phyloP scores from a whole-genome alignment of 2,329 filamentous ascomycete genomes.

The Diaporthe helianthi region DNA sequence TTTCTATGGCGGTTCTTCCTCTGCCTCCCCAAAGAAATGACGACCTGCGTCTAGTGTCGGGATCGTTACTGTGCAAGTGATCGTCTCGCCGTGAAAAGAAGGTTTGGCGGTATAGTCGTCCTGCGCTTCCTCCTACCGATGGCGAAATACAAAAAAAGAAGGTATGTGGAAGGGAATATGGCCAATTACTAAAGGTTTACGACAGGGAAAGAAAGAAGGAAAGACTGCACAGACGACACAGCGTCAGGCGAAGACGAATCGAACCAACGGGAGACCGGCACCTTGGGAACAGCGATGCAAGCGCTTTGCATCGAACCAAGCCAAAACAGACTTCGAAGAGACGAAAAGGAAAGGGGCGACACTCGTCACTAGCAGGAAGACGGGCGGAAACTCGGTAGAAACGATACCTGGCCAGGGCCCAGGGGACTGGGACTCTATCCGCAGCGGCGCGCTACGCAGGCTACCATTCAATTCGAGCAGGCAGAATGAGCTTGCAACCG shows the following conservation, averaged over 20 bases:
- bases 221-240: constrained; percentile 23
- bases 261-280: constrained; percentile 28
- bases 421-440: constrained; percentile 23
- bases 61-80: constrained; percentile 29
- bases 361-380: constrained; percentile 29
- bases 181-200: constrained; percentile 18
- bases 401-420: constrained; percentile 30
- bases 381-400: constrained; percentile 35
- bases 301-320: constrained; percentile 29
- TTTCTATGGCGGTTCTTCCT: constrained; percentile 30
- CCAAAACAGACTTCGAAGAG: constrained; percentile 32
- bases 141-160: constrained; percentile 16
- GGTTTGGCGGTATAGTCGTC: constrained; percentile 29
- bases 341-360: constrained; percentile 21
- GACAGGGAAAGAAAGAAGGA: constrained; percentile 10
- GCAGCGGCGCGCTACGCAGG: not conserved
- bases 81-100: constrained; percentile 17
- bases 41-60: constrained; percentile 47
- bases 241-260: constrained; percentile 20
- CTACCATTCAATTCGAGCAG: constrained; percentile 1
- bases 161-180: constrained; percentile 11
- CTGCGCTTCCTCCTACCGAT: constrained; percentile 33
- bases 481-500: constrained; percentile 16
- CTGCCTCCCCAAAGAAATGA: constrained; percentile 38
- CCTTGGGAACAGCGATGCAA: constrained; percentile 16